phyloP scores from a whole-genome alignment of 2,329 filamentous ascomycete genomes.

The Aspergillus pseudotamarii region DNA sequence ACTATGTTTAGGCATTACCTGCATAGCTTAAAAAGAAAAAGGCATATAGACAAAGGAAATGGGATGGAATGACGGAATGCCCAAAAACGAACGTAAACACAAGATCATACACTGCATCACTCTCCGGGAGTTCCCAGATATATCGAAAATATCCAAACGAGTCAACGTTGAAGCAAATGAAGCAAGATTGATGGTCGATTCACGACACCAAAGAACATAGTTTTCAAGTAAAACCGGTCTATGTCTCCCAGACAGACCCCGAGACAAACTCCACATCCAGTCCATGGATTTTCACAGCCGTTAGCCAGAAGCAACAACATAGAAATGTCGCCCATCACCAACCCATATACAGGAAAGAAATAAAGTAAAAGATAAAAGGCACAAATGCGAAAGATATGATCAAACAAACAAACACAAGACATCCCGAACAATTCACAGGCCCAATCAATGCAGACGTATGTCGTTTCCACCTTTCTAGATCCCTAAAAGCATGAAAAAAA shows the following conservation, averaged over 20 bases:
- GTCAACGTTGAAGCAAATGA: slow-evolving; percentile 27
- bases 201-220: slow-evolving; percentile 23
- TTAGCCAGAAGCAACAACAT: slow-evolving; percentile 34
- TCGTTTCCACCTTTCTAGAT: slow-evolving; percentile 49
- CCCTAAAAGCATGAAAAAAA: slow-evolving; percentile 35
- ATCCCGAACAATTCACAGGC: slow-evolving; percentile 39
- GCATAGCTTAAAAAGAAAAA: slow-evolving; percentile 5
- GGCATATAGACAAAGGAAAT: slow-evolving; percentile 23
- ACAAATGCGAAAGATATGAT: slow-evolving; percentile 24
- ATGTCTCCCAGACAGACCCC: slow-evolving; percentile 34
- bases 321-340: slow-evolving; percentile 35
- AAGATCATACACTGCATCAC: slow-evolving; percentile 27
- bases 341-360: slow-evolving; percentile 38
- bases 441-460: slow-evolving; percentile 49
- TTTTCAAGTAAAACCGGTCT: slow-evolving; percentile 34
- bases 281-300: slow-evolving; percentile 39
- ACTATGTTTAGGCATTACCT: slow-evolving; percentile 18
- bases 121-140: slow-evolving; percentile 25
- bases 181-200: slow-evolving; percentile 21
- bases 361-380: slow-evolving; percentile 25
- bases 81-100: slow-evolving; percentile 14
- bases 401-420: slow-evolving; percentile 30
- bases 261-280: slow-evolving; percentile 43
- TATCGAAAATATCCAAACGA: slow-evolving; percentile 30
- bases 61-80: slow-evolving; percentile 16